Evolutionary conservation across 108 stramenopile species (phyloP), one percentile per base, ranked within the genome.

Genomic region (Mediolabrus comicus): DNA sequence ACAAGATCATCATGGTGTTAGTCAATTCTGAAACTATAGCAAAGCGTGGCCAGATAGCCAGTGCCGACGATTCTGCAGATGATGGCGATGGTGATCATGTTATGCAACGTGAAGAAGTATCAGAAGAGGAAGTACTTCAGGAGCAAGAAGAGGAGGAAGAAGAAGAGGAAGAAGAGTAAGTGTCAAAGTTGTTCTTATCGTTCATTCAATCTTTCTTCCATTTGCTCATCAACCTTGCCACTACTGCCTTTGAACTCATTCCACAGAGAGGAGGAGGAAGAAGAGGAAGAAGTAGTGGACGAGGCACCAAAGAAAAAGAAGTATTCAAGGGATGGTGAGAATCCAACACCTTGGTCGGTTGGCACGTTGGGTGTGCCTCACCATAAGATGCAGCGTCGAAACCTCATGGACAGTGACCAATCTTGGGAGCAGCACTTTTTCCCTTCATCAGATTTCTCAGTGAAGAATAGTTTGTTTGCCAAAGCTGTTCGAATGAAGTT

Each of bases 81-180:
- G 97, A 91, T 65, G 89, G 88, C 19, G 86, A 95, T 54, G 93
- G 91, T 59, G 97, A 96, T 51, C 80, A 85, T 30, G 66, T 85
- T 12, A 77, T 98, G 55, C 92, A 96, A 36, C 87, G 92, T 19
- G 98, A 98, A 71, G 96, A 97, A 81, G 94, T 95, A 9, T 87
- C 94, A n/a, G 97, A 96, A 71, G 95, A 98, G 81, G 98, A 98
- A 73, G 95, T 96, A 4, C 81, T 97, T 24, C 96, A 98, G 66
- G 99, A 99, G 70, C 95, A 97, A 80, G 98, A 92, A 65, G 86
- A 91, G 59, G 90, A 91, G 63, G 87, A 93, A 59, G 78, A 90
- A 69, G 89, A 90, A 34, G 84, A 90, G 82, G 87, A 87, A 43
- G 73, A 86, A 62, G 84, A 87, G 58, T 30, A 57, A 57, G 56